Evolutionary conservation across 352 stramenopile genomes (phyloP), one percentile per base, ranked within the genome.

Genomic region (Globisporangium cystogenes): DNA sequence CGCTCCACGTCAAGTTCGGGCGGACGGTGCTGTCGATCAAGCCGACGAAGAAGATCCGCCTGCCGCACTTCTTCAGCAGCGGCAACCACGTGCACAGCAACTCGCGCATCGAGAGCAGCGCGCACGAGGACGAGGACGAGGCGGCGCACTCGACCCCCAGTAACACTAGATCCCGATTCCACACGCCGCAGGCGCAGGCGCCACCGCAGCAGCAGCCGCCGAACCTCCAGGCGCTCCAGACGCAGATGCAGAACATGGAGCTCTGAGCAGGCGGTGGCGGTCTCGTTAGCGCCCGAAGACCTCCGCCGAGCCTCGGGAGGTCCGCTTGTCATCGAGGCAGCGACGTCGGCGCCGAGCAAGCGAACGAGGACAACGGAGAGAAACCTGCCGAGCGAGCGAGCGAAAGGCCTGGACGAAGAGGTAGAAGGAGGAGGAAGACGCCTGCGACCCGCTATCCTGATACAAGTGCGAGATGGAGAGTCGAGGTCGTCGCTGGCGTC

Each of bases 1-100:
- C 82, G 40, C 66, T 94, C 16, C 82, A 92, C 54, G 76, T 96
- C 47, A 90, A 93, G 74, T 92, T 93, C 60, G 86, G 79, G 0
- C 83, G 78, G 50, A 94, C 83, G 16, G 81, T 94, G 55, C 63
- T 94, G 46, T 91, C 81, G 20, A 92, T 94, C 62, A 94, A 94
- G 62, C 81, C 83, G 12, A 94, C 79, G 1, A 94, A 94, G 74
- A 94, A 94, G 67, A 90, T 94, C 27, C 81, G 83, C 1, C 53
- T 94, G 54, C 81, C 83, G 48, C 82, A 90, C 55, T 91, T 94
- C 55, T 94, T 94, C 49, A 73, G 78, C 37, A 69, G 72, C 39
- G 60, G 65, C 31, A 70, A 57, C 47, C 74, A 87, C 51, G 60
- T 80, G 27, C 72, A 82, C 47, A 77, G 55, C 53, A 77, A 66